These are phyloP conservation scores for Phytophthora cactorum DNA, from an alignment of 352 stramenopile species.

Conservation along the genomic window DNA sequence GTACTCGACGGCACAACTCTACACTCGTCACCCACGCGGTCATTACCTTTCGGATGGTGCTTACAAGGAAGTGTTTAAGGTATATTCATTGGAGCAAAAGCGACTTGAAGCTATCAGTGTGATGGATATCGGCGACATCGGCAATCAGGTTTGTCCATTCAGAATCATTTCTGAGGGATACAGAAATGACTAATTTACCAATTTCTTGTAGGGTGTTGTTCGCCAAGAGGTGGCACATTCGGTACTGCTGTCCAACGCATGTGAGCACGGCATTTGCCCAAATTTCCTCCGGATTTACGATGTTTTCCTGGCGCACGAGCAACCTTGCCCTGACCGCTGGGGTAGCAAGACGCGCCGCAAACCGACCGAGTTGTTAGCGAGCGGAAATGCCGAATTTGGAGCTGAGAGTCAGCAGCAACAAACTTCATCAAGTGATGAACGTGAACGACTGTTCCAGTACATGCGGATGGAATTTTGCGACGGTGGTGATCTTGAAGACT, in stretches of 20 bases:
- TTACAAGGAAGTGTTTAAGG: conserved; percentile 92
- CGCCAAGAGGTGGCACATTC: conserved; percentile 95
- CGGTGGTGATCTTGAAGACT: conserved; percentile 96
- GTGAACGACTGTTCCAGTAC: conserved; percentile 89
- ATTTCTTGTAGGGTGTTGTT: conserved; percentile 71
- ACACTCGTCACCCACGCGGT: conserved; percentile 60
- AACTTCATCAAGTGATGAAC: conserved; percentile 8
- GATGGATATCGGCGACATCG: conserved; percentile 92
- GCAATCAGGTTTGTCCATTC: conserved; percentile 77
- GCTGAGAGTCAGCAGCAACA: conserved; percentile 4
- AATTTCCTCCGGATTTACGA: conserved; percentile 95
- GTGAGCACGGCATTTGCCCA: conserved; percentile 88
- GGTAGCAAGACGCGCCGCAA: conserved; percentile 65
- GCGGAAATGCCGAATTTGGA: conserved; percentile 20
- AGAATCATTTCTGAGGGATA: neutral
- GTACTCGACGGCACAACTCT: conserved; percentile 52
- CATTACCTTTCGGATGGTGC: conserved; percentile 84
- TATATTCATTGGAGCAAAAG: conserved; percentile 65
- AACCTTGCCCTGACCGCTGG: conserved; percentile 57
- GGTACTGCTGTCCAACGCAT: conserved; percentile 90
- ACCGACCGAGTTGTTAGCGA: conserved; percentile 65
- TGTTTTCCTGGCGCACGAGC: conserved; percentile 89
- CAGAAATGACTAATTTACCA: neutral
- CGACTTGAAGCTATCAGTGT: conserved; percentile 83
- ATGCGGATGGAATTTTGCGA: conserved; percentile 99